Base-by-base conservation (phyloP, 768 basidiomycete genomes). In the Boletus bicolor region DNA sequence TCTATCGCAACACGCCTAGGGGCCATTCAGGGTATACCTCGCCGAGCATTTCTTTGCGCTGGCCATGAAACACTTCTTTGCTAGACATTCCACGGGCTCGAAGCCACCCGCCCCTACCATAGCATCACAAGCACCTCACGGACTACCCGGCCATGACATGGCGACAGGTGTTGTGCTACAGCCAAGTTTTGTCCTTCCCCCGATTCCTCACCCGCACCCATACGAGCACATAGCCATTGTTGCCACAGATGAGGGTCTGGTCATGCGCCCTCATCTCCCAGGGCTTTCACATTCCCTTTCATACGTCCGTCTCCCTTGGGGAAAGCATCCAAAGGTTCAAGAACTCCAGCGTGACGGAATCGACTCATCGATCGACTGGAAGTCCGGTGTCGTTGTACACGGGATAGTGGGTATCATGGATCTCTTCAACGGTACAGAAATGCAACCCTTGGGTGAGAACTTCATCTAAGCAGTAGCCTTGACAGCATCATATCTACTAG, bases 391-490 rank as follows among this genome's bases (percentile, higher is more conserved):
- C 39, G 69, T 89, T 43, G 78, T 91, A 11, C 86, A 90, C 68
- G 91, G 91, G 12, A 82, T 93, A 59, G 74, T 92, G 43, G 91
- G 91, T 15, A 74, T 89, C 17, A 65, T 93, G 57, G 83, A 85
- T 57, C 71, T 93, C 24, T 89, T 85, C 66, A 79, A 85, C 64
- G 82, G 91, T 92, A 72, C 38, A 52, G 43, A 57, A 42, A 28
- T 55, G 4, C 44, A 43, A 34, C 44, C 24, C 24, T 26, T 51
- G 49, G 15, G 4, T 19, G 43, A 41, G 17, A 6, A 41, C 41
- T 44, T 50, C 17, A 28, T 61, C 61, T 67, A n/a, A 71, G 35
- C 11, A 49, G 43, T 47, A 30, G 36, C 37, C 21, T 57, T 48
- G 47, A 51, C 64, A 92, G 91, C 81, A 36, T 87, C 91, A 9